Evolutionary conservation across 345 rosid species (phyloP).

Genomic region (Alliaria petiolata): DNA sequence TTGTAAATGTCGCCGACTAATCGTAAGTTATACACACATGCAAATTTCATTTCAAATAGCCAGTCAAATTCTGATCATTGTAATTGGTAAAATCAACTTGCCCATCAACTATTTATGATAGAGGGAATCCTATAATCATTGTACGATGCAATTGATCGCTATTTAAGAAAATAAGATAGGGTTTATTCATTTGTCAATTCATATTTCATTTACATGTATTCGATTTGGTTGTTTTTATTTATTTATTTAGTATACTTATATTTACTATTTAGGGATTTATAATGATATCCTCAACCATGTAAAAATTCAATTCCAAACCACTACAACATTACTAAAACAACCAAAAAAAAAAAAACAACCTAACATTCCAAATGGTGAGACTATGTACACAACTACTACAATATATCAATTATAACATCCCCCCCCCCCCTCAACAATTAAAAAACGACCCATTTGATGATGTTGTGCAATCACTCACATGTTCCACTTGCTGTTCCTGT

Average conservation of each 20-base stretch:
- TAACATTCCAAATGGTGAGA: conserved; percentile 10
- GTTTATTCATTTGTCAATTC: neutral
- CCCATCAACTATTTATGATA: conserved; percentile 8
- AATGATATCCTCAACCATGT: no score
- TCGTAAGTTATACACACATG: neutral
- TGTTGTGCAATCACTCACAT: conserved; percentile 29
- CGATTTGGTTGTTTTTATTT: no score
- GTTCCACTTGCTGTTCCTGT: conserved; percentile 29
- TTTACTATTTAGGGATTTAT: neutral
- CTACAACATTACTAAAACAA: no score
- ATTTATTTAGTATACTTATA: no score
- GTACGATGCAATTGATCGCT: conserved; percentile 10
- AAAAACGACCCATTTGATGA: conserved; percentile 3
- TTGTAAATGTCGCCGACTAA: neutral
- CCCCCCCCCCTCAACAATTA: neutral
- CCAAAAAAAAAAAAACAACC: conserved; percentile 4
- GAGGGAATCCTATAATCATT: conserved; percentile 9
- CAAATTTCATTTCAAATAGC: neutral
- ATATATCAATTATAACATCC: neutral
- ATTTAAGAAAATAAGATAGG: neutral
- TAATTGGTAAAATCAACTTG: conserved; percentile 3
- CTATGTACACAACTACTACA: neutral
- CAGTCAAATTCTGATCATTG: neutral
- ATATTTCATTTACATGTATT: neutral
- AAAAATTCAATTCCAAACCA: no score